phyloP scores from a whole-genome alignment of 768 basidiomycete genomes.

The Auriscalpium vulgare region DNA sequence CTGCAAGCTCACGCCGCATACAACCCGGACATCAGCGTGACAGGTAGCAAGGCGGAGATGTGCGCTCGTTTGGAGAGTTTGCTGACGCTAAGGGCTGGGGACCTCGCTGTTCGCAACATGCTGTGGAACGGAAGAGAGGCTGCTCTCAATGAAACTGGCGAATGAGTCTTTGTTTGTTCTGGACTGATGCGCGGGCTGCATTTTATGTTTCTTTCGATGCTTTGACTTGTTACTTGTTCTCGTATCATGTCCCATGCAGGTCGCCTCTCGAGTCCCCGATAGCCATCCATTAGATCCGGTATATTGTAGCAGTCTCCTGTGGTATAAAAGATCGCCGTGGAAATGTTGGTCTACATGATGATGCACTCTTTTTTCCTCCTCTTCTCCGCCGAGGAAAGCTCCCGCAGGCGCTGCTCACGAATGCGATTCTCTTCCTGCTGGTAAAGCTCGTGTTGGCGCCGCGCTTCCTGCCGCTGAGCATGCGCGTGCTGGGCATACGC shows the following conservation, averaged over 20 bases:
- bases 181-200: no score
- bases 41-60: slow-evolving; percentile 45
- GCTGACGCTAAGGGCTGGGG: slow-evolving; percentile 38
- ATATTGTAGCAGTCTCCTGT: no score
- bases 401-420: background rate
- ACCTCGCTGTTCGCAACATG: slow-evolving; percentile 44
- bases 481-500: slow-evolving; percentile 26
- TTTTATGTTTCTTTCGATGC: no score
- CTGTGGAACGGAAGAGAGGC: slow-evolving; percentile 14
- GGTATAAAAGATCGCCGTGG: background rate
- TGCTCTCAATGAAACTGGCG: no score
- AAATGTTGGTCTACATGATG: slow-evolving; percentile 10
- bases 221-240: no score
- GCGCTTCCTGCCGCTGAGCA: slow-evolving; percentile 29
- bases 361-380: slow-evolving; percentile 5
- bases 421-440: slow-evolving; percentile 13
- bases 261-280: no score
- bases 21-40: slow-evolving; percentile 36
- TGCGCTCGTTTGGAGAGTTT: slow-evolving; percentile 36
- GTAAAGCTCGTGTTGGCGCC: slow-evolving; percentile 13
- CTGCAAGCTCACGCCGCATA: slow-evolving; percentile 44
- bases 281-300: no score
- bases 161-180: no score
- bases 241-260: no score
- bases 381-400: background rate